phyloP scores from a whole-genome alignment of 2,329 filamentous ascomycete genomes.

The Ophiostoma sp. region DNA sequence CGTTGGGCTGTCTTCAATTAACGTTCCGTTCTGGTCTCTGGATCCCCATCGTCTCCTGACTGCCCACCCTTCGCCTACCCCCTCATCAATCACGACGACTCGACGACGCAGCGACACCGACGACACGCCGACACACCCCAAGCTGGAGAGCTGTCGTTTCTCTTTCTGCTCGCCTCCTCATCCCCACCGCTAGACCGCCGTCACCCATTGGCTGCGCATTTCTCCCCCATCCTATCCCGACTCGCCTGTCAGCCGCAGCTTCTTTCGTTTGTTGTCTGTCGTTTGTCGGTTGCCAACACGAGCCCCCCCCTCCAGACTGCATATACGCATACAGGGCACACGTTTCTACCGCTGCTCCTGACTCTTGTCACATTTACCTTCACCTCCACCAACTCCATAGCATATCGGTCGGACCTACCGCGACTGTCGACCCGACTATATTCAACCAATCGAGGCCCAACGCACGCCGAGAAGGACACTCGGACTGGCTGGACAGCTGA shows the following conservation, averaged over 20 bases:
- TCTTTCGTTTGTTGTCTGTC: background rate
- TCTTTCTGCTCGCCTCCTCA: background rate
- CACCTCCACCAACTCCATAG: background rate
- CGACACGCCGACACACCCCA: constrained; percentile 1
- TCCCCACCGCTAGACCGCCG: background rate
- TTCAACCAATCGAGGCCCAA: background rate
- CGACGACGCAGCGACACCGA: background rate
- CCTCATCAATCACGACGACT: background rate
- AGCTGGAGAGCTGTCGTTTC: background rate
- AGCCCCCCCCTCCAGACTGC: background rate
- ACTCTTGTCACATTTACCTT: background rate
- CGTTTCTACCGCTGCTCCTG: background rate
- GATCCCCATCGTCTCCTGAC: background rate
- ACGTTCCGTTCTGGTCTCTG: background rate
- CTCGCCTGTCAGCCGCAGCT: constrained; percentile 4
- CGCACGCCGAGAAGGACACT: background rate
- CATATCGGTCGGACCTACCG: background rate
- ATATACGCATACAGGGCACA: background rate
- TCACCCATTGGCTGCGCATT: background rate
- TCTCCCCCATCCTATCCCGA: background rate
- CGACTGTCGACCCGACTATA: background rate
- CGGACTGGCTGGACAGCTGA: background rate
- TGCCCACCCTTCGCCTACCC: background rate
- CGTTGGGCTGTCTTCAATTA: background rate
- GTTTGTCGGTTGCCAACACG: background rate